Base-by-base conservation (phyloP, 495 filamentous ascomycete species). In the Podospora pseudoanserina region DNA sequence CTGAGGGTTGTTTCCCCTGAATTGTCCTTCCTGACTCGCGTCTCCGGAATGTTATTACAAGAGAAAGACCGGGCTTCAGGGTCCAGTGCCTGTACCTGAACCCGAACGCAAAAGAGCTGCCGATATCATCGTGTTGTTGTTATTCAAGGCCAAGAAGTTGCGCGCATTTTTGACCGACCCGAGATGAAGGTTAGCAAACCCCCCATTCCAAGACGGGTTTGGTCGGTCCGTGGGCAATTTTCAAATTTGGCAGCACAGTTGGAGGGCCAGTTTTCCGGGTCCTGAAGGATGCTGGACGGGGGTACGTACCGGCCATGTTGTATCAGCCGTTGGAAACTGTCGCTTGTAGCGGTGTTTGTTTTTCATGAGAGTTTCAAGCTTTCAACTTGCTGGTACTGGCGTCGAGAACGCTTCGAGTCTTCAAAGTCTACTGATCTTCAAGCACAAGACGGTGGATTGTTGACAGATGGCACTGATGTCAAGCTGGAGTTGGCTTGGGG, bases 161-260 rank as follows among this genome's bases (percentile, higher is more conserved):
- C 61, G 61, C 61, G 61, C 61, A 49, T 44, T 63, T 61, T 63
- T 63, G 61, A 13, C n/a, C n/a, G 61, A 13, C 61, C 30, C 61
- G 61, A 63, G 61, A 63, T 63, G 61, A 63, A 32, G 61, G 32
- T 49, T n/a, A 11, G 30, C 32, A 63, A 58, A 59, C 39, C 30
- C 16, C 18, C 61, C 61, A 63, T 63, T 28, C 61, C 61, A 63
- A 63, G 27, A 63, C 61, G 61, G 61, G 27, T 18, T 63, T 63
- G 61, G 32, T 63, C 61, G 61, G 61, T 20, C 61, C 61, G 61
- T 32, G 61, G 28, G 61, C 59, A 19, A 19, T 63, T 63, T 63
- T 63, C 34, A 58, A 58, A 20, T 58, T 58, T 58, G 55, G 39
- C 9, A 49, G 39, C 39, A 49, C 39, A 5, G 34, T 32, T 32